A percentile compares a stretch with the other conserved stretches of the same genome.
Evolutionary conservation across 306 rosid species (phyloP).

Genomic region (Pachyrhizus erosus): DNA sequence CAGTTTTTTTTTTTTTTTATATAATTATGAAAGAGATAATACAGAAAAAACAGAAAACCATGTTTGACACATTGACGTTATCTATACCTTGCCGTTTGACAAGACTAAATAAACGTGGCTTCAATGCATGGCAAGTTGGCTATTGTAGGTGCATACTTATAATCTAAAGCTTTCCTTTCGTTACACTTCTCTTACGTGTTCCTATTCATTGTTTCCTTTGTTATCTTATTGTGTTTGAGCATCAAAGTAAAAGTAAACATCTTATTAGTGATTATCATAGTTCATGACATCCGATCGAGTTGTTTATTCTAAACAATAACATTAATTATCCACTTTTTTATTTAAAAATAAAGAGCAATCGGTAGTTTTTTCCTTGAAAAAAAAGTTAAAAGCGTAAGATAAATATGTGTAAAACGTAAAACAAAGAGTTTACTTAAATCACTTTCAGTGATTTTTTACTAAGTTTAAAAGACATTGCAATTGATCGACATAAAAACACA

Average conservation of each 20-base stretch:
- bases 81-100: constrained; percentile 1
- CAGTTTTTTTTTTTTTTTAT: background rate
- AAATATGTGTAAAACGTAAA: background rate
- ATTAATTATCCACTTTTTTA: background rate
- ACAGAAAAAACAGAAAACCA: background rate
- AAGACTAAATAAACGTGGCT: background rate
- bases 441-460: background rate
- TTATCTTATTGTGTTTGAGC: background rate
- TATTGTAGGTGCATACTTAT: constrained; percentile 24
- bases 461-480: background rate
- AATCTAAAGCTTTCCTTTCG: constrained; percentile 19
- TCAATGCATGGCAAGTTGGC: background rate
- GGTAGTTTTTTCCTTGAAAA: too few relatives aligned
- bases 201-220: background rate
- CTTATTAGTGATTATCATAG: constrained; percentile 32
- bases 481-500: background rate
- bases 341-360: background rate
- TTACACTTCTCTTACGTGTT: background rate
- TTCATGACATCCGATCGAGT: background rate
- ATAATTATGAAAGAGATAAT: background rate
- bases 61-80: background rate
- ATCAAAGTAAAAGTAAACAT: constrained; percentile 41
- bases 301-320: background rate
- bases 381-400: background rate
- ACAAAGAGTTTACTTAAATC: background rate